Conservation (phyloP, 2,329 filamentous ascomycete species). For the Pyrenophora tritici-repentis region DNA sequence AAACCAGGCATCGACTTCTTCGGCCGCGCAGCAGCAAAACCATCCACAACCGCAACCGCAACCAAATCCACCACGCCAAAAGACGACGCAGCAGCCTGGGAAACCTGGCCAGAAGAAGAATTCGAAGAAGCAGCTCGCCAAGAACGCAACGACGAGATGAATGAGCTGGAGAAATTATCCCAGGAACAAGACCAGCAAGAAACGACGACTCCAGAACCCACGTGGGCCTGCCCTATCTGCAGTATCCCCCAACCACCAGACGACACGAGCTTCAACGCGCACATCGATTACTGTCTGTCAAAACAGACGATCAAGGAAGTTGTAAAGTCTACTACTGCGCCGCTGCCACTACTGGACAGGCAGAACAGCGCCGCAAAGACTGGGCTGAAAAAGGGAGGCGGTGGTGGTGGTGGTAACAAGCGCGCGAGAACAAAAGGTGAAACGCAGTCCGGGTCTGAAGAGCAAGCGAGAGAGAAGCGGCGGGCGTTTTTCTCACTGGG, state of each 20-base stretch:
- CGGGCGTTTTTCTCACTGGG: slow-evolving; percentile 40
- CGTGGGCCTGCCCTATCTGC: slow-evolving; percentile 92
- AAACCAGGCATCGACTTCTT: slow-evolving; percentile 84
- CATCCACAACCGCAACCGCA: slow-evolving; percentile 8
- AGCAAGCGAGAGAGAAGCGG: slow-evolving; percentile 39
- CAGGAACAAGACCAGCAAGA: slow-evolving; percentile 56
- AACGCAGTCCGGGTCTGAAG: slow-evolving; percentile 13
- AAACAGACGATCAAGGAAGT: slow-evolving; percentile 83
- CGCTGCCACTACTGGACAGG: slow-evolving; percentile 7
- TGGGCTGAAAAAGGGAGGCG: slow-evolving; percentile 25
- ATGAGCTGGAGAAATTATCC: slow-evolving; percentile 65
- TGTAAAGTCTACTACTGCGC: slow-evolving; percentile 58
- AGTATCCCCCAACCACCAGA: slow-evolving; percentile 73
- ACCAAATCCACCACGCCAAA: slow-evolving; percentile 18
- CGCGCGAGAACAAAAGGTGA: slow-evolving; percentile 37
- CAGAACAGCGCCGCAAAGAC: slow-evolving; percentile 17
- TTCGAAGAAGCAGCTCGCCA: slow-evolving; percentile 66
- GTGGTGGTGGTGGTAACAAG: slow-evolving; percentile 15
- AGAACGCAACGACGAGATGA: slow-evolving; percentile 64
- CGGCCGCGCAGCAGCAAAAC: slow-evolving; percentile 52
- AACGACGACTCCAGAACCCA: slow-evolving; percentile 25
- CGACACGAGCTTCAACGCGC: slow-evolving; percentile 81
- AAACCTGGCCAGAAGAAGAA: slow-evolving; percentile 70
- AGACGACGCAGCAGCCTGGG: slow-evolving; percentile 57
- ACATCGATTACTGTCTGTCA: slow-evolving; percentile 91